Conservation (phyloP, 495 filamentous ascomycete genomes). For the Glonium stellatum region DNA sequence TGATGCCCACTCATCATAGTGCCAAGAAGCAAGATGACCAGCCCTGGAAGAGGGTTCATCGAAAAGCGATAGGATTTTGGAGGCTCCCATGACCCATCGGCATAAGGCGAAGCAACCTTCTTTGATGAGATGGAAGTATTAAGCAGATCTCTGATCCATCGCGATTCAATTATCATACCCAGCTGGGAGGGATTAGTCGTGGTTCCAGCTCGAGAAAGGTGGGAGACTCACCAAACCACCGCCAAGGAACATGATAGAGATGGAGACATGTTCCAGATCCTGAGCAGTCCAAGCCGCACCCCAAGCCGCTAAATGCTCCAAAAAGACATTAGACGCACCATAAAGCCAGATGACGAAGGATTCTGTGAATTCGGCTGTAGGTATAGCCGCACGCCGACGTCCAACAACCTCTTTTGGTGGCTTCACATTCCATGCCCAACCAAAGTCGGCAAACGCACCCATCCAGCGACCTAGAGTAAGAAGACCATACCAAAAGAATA, state of each 20-base stretch:
- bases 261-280: conserved; percentile 89
- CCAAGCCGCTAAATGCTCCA: conserved; percentile 75
- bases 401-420: conserved; percentile 54
- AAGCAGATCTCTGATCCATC: conserved; percentile 58
- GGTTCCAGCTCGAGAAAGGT: conserved; percentile 4
- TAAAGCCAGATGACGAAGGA: conserved; percentile 84
- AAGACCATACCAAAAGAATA: conserved; percentile 92
- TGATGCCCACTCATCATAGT: conserved; percentile 94
- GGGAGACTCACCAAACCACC: conserved; percentile 67
- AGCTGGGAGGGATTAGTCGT: conserved; percentile 43
- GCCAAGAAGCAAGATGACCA: conserved; percentile 79
- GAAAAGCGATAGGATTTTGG: conserved; percentile 68
- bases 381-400: conserved; percentile 55
- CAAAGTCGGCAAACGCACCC: conserved; percentile 82
- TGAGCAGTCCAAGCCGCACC: conserved; percentile 64
- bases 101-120: conserved; percentile 33
- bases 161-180: conserved; percentile 91
- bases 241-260: conserved; percentile 90
- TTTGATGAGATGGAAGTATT: conserved; percentile 53
- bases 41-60: conserved; percentile 81
- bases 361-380: conserved; percentile 82
- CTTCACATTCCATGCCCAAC: conserved; percentile 94
- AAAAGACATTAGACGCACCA: conserved; percentile 81
- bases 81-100: conserved; percentile 46
- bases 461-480: conserved; percentile 85